A percentile compares a stretch with the other conserved stretches of the same genome.
phyloP scores from a whole-genome alignment of 192 early-diverging fungal species.

The Coemansia guatemalensis region DNA sequence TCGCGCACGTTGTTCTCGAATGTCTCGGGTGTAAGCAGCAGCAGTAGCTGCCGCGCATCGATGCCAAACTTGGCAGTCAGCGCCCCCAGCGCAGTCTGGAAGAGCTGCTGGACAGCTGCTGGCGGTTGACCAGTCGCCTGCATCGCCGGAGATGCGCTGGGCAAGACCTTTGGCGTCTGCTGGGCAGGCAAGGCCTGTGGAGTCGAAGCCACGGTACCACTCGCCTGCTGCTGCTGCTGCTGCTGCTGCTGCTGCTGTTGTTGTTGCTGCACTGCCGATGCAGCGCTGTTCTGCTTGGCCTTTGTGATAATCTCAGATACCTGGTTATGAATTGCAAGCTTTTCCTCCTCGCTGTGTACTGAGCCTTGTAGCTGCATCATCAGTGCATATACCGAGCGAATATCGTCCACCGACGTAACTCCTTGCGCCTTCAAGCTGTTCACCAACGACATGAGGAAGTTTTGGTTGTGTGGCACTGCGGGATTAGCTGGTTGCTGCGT shows the following conservation, averaged over 20 bases:
- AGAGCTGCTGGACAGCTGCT: conserved; percentile 11
- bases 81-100: conserved; percentile 12
- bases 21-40: conserved; percentile 23
- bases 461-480: background rate
- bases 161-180: conserved; percentile 5
- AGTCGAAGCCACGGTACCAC: background rate
- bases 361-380: conserved; percentile 11
- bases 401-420: conserved; percentile 5
- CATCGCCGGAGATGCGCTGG: conserved; percentile 22
- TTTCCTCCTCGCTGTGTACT: conserved; percentile 14
- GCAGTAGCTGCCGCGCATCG: conserved; percentile 25
- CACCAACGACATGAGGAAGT: background rate
- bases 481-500: conserved; percentile 1
- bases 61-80: conserved; percentile 17
- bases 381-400: conserved; percentile 7
- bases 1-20: conserved; percentile 37
- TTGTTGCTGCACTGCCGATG: conserved; percentile 5
- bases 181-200: conserved; percentile 1
- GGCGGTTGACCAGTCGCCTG: conserved; percentile 12
- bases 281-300: conserved; percentile 7
- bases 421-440: conserved; percentile 17
- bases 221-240: background rate
- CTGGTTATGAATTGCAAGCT: background rate
- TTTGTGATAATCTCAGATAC: conserved; percentile 1
- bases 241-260: conserved; percentile 8